Conservation (phyloP, 2,329 filamentous ascomycete species). For the Cercospora brassicicola region DNA sequence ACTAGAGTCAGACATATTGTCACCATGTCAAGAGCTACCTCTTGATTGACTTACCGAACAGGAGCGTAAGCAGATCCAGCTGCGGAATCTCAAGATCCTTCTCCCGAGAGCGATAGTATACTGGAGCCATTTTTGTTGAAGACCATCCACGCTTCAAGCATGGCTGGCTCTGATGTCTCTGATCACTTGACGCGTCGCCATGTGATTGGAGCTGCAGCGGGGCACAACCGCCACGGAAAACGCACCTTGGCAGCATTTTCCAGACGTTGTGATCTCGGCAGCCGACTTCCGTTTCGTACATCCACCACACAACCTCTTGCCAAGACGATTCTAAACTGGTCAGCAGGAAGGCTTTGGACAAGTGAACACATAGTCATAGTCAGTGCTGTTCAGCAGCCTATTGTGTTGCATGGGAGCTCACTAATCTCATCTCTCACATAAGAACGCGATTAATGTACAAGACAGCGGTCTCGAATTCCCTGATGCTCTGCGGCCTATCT, state of each 20-base stretch:
- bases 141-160: background rate
- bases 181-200: background rate
- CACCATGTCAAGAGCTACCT: background rate
- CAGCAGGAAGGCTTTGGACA: too few species aligned
- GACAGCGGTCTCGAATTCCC: too few species aligned
- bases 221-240: background rate
- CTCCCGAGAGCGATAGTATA: conserved; percentile 6
- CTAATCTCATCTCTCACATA: too few species aligned
- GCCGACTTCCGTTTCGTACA: background rate
- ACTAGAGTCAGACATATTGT: background rate
- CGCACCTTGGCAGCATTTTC: background rate
- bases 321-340: too few species aligned
- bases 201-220: background rate
- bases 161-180: background rate
- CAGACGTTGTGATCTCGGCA: background rate
- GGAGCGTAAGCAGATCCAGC: conserved; percentile 42
- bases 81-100: conserved; percentile 31
- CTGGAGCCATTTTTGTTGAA: background rate
- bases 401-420: too few species aligned
- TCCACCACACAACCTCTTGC: background rate
- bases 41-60: conserved; percentile 39
- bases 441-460: too few species aligned
- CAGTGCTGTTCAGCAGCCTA: too few species aligned
- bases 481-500: too few species aligned
- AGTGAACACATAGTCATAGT: too few species aligned